Evolutionary conservation across 345 rosid genomes (phyloP).

Genomic region (Excoecaria cochinchinensis): DNA sequence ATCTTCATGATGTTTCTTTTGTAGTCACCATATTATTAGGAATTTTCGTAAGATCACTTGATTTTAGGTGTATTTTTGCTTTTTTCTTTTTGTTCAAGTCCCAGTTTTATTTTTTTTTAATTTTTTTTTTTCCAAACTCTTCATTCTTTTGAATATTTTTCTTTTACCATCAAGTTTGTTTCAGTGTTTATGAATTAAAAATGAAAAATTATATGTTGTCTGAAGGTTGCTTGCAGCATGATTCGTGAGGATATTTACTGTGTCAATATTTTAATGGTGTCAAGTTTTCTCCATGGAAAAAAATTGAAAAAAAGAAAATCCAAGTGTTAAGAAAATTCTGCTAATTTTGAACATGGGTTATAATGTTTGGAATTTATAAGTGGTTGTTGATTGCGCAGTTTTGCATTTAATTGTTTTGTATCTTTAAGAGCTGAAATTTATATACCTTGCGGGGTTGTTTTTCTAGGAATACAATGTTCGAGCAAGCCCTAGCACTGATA

Average conservation of each 20-base stretch:
- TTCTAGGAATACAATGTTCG: slow-evolving; percentile 80
- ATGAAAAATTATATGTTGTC: neutral
- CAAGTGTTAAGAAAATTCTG: neutral
- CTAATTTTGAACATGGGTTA: neutral
- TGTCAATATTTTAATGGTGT: neutral
- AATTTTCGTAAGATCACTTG: neutral
- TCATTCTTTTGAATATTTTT: neutral
- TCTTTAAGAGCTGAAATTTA: neutral
- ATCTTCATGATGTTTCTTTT: neutral
- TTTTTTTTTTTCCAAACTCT: neutral
- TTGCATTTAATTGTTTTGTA: neutral
- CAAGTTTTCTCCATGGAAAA: too few relatives aligned
- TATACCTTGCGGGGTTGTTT: slow-evolving; percentile 3
- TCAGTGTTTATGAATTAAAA: neutral
- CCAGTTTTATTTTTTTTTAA: too few relatives aligned
- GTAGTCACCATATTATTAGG: neutral
- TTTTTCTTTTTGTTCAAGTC: too few relatives aligned
- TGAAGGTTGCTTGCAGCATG: neutral
- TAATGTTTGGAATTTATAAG: neutral
- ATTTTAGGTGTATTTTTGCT: neutral
- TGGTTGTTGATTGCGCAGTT: neutral
- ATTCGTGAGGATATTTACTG: neutral
- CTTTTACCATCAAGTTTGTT: neutral
- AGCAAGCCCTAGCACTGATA: slow-evolving; percentile 57
- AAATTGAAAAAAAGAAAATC: too few relatives aligned